Conservation (phyloP, 2,329 filamentous ascomycete genomes). For the Trichoderma harzianum region DNA sequence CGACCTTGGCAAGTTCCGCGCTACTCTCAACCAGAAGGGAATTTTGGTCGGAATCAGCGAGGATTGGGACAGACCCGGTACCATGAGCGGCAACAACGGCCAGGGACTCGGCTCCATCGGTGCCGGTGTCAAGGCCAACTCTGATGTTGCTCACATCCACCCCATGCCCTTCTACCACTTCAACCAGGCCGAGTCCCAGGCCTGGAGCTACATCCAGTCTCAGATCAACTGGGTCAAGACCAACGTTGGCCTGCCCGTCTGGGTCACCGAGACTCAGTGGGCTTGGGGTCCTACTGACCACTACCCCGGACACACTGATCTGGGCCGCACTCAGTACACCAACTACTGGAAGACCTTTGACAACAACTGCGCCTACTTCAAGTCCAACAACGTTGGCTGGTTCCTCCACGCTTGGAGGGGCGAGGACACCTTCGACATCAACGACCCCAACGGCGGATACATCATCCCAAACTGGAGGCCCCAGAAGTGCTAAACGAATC, state of each 20-base stretch:
- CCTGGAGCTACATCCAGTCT: conserved; percentile 22
- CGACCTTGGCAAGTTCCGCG: conserved; percentile 21
- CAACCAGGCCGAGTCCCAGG: conserved; percentile 16
- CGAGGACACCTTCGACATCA: conserved; percentile 23
- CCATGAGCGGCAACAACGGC: conserved; percentile 19
- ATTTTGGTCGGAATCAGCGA: conserved; percentile 23
- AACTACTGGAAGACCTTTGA: conserved; percentile 23
- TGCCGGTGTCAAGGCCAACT: conserved; percentile 21
- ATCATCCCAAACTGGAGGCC: conserved; percentile 23
- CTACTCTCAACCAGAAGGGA: conserved; percentile 15
- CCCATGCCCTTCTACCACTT: conserved; percentile 25
- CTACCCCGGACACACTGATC: conserved; percentile 20
- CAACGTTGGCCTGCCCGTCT: conserved; percentile 21
- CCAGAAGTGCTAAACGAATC: conserved; percentile 19
- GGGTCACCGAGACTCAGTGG: conserved; percentile 23
- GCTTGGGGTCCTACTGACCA: conserved; percentile 22
- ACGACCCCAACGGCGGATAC: conserved; percentile 21
- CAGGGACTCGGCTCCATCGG: conserved; percentile 19
- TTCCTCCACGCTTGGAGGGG: conserved; percentile 24
- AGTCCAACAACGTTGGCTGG: conserved; percentile 21
- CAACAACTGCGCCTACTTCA: conserved; percentile 23
- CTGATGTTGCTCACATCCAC: conserved; percentile 24
- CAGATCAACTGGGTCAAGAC: conserved; percentile 20
- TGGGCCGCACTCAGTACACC: conserved; percentile 20
- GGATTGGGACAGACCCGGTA: conserved; percentile 24